phyloP scores from a whole-genome alignment of 1,284 basidiomycete genomes.

The Sanghuangporus sanghuang region DNA sequence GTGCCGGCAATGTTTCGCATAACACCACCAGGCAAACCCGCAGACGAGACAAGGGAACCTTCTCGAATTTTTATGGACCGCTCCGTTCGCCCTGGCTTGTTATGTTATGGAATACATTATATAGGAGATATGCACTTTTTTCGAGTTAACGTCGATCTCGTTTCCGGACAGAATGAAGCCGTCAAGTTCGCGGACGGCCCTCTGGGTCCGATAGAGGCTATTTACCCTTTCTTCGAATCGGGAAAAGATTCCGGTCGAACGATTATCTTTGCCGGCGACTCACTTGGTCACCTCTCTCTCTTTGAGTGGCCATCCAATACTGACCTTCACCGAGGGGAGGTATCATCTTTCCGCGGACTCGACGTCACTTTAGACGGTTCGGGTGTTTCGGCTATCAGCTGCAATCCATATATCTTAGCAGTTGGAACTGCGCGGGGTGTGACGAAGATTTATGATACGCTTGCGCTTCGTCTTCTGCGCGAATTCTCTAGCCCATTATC shows the following conservation, averaged over 20 bases:
- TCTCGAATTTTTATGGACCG: slow-evolving; percentile 21
- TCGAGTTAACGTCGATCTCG: slow-evolving; percentile 34
- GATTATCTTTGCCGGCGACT: slow-evolving; percentile 49
- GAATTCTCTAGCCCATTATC: slow-evolving; percentile 46
- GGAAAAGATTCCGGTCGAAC: background rate
- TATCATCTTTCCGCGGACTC: slow-evolving; percentile 41
- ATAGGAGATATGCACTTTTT: slow-evolving; percentile 43
- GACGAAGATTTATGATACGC: slow-evolving; percentile 60
- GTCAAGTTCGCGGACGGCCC: slow-evolving; percentile 18
- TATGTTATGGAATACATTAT: slow-evolving; percentile 28
- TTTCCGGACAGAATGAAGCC: slow-evolving; percentile 23
- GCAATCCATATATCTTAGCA: slow-evolving; percentile 51
- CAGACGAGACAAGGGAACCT: background rate
- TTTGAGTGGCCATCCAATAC: slow-evolving; percentile 9
- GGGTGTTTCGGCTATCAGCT: slow-evolving; percentile 55
- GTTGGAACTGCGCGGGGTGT: slow-evolving; percentile 63
- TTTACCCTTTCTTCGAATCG: slow-evolving; percentile 17
- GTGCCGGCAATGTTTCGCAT: background rate
- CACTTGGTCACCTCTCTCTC: slow-evolving; percentile 33
- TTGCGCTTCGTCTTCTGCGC: slow-evolving; percentile 54
- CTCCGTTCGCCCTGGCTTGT: slow-evolving; percentile 7
- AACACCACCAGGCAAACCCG: background rate
- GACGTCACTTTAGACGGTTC: slow-evolving; percentile 46
- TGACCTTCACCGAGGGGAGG: slow-evolving; percentile 9
- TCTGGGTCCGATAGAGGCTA: slow-evolving; percentile 19